Percentiles rank a stretch among this genome's conserved stretches.
Conservation (phyloP, 306 rosid species). For the Cicer judaicum region DNA sequence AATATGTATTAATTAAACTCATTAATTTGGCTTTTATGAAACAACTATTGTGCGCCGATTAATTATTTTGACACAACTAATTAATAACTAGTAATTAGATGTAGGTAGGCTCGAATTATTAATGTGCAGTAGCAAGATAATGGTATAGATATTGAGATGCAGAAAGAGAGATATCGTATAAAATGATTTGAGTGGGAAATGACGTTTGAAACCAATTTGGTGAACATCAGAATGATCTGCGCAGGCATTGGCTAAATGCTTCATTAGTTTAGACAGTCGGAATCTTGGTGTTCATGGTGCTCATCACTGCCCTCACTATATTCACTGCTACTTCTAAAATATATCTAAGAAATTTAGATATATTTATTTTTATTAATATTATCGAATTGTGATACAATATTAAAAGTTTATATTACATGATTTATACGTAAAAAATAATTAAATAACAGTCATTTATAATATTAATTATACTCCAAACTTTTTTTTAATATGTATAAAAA, state of each 20-base stretch:
- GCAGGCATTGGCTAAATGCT: conserved; percentile 38
- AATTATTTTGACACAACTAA: not conserved
- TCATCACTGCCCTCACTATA: not conserved
- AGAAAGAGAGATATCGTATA: not conserved
- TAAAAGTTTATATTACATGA: too few species aligned
- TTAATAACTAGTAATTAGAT: not conserved
- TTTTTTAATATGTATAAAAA: too few species aligned
- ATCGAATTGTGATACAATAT: too few species aligned
- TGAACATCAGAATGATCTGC: conserved; percentile 29
- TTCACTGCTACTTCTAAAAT: too few species aligned
- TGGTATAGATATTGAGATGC: conserved; percentile 37
- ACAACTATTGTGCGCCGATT: not conserved
- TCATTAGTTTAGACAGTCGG: conserved; percentile 53
- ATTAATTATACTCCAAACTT: too few species aligned
- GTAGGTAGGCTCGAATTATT: conserved; percentile 40
- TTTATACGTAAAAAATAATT: too few species aligned
- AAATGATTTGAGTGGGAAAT: conserved; percentile 39
- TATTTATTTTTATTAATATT: too few species aligned
- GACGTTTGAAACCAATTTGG: conserved; percentile 41
- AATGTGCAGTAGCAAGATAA: conserved; percentile 10
- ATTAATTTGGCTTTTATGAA: conserved; percentile 6
- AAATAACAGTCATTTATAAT: too few species aligned
- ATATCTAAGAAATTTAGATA: too few species aligned
- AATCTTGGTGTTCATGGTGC: conserved; percentile 45
- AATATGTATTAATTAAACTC: not conserved